Evolutionary conservation across 805 yeast genomes (phyloP), one percentile per base, ranked within the genome.

Genomic region (Zygoascus tannicola): DNA sequence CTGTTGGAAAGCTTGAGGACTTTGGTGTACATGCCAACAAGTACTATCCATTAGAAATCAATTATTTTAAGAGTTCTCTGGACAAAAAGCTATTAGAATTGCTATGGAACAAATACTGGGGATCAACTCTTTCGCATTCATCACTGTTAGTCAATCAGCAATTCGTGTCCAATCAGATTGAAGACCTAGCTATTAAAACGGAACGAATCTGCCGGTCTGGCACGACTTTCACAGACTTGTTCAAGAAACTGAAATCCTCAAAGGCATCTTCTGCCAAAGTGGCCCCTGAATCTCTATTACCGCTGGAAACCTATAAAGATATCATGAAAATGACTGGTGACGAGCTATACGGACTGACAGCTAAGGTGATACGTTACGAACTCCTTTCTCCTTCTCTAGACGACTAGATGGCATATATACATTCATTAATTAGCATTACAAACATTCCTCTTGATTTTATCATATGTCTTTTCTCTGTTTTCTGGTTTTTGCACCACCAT

Each of bases 1-100:
- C 82, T 2, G 58, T 67, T 18, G 65, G 71, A n/a, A 76, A 76
- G 51, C 56, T 68, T 47, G 70, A 73, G 45, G 87, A 81, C 48
- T 79, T 73, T 58, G 94, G 94, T 0, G 75, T 73, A 34, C 87
- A 85, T 56, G 71, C 85, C 0, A 75, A 75, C 37, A 71, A 68
- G 47, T 86, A 85, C 61, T 85, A 85, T 56, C 64, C 82, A 2
- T 64, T 85, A 21, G 74, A 76, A 28, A 71, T 85, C 33, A 73
- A 75, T 40, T 69, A 81, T 7, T 81, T 79, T 64, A 66, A 73
- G 45, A 74, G 73, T 40, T 59, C 65, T 1, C 50, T 66, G 4
- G 92, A 84, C 54, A 62, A 63, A 19, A 58, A 63, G 34, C 56
- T 80, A 18, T 53, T 78, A 19, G 61, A 67, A 34, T 52, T 66